Percentiles rank a stretch among this genome's conserved stretches.
phyloP scores from a whole-genome alignment of 345 rosid species.

The Crucihimalaya himalaica region DNA sequence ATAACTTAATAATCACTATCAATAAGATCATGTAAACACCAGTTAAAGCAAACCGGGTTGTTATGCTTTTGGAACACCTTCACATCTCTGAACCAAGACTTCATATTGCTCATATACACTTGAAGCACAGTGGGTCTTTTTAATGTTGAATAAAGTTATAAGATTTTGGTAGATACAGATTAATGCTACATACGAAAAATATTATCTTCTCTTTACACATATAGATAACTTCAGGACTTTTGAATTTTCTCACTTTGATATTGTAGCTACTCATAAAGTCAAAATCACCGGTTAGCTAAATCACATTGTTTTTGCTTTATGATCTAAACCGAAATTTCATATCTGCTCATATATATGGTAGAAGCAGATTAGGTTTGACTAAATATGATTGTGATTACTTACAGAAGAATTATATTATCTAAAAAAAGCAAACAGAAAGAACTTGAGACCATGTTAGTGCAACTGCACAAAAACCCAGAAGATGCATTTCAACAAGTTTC shows the following conservation, averaged over 20 bases:
- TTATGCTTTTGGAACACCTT: no score
- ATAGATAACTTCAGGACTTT: neutral
- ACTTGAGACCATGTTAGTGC: neutral
- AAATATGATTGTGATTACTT: neutral
- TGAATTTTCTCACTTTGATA: neutral
- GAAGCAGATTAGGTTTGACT: neutral
- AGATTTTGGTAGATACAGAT: no score
- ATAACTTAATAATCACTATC: no score
- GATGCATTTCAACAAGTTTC: neutral
- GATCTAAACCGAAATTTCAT: neutral
- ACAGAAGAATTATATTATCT: neutral
- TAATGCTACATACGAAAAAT: no score
- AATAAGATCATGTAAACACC: no score
- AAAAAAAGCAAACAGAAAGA: neutral
- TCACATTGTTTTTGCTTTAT: neutral
- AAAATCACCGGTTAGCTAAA: neutral
- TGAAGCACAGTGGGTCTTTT: no score
- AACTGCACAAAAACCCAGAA: neutral
- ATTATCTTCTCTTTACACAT: neutral
- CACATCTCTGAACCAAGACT: no score
- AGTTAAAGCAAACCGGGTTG: no score
- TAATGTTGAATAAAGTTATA: no score
- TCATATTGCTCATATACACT: no score
- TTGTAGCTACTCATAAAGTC: neutral
- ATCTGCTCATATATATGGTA: neutral